These are phyloP conservation scores for Sphaerosporella brunnea DNA, from an alignment of 495 filamentous ascomycete genomes.

Conservation along the genomic window DNA sequence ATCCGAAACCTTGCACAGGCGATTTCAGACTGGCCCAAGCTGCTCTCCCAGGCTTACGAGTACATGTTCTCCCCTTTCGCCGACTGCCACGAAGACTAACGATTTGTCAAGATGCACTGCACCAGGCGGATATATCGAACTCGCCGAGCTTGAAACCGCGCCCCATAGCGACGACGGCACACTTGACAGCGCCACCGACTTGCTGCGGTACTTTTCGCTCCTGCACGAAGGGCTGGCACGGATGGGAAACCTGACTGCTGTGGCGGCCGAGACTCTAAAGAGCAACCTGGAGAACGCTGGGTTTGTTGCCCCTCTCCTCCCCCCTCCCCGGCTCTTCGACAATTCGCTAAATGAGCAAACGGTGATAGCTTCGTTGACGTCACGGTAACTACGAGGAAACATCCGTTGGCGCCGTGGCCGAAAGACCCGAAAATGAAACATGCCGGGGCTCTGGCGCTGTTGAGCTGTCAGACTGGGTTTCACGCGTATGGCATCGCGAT, in stretches of 20 bases:
- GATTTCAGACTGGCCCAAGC: not conserved
- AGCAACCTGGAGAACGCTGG: not conserved
- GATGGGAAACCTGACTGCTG: not conserved
- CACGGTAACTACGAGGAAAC: slow-evolving; percentile 3
- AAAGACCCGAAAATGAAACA: slow-evolving; percentile 34
- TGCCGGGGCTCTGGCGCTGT: slow-evolving; percentile 22
- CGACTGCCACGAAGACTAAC: not conserved
- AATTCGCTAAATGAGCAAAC: too few species aligned
- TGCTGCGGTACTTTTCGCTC: not conserved
- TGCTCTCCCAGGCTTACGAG: not conserved
- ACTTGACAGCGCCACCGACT: not conserved
- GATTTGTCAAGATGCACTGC: slow-evolving; percentile 3
- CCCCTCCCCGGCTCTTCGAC: too few species aligned
- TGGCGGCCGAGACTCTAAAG: not conserved
- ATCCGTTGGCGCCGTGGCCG: slow-evolving; percentile 33
- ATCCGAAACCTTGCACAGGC: slow-evolving; percentile 30
- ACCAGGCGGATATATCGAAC: slow-evolving; percentile 19
- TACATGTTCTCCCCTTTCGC: not conserved
- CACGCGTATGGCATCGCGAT: slow-evolving; percentile 9
- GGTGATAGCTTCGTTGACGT: too few species aligned
- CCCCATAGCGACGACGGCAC: not conserved
- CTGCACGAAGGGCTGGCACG: not conserved
- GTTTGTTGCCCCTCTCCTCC: too few species aligned
- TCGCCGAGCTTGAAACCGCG: slow-evolving; percentile 15
- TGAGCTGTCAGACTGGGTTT: not conserved